Evolutionary conservation across 2,329 filamentous ascomycete genomes (phyloP), one percentile per base, ranked within the genome.

Genomic region (Pseudogymnoascus sp.): DNA sequence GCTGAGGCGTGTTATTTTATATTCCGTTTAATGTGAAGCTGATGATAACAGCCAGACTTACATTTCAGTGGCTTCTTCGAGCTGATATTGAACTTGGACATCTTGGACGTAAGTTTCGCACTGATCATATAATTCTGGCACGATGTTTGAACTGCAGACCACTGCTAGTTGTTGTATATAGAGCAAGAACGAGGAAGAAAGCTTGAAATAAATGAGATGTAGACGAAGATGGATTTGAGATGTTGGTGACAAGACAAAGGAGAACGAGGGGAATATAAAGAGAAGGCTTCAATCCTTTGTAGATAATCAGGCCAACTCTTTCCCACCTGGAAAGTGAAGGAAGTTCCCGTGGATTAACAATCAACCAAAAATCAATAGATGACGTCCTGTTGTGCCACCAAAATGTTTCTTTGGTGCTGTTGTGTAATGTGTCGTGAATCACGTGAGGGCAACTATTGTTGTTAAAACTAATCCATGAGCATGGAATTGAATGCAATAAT

Each of bases 1-100:
- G 84, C 50, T 56, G 23, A 21, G n/a, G 18, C 10, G 28, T 16
- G 28, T 56, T 56, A 56, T 56, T 36, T 34, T 21, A n/a, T 36
- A 28, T 34, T 56, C 50, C 5, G n/a, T 56, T 34, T 4, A 4
- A 36, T 36, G 16, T 14, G 28, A 21, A 18, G 28, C 28, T 56
- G 25, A 11, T 34, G 10, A 7, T 36, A n/a, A 1, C 10, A 12
- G 28, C 16, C 10, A 7, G 11, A 56, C 50, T 36, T 56, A 56
- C 50, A 56, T 10, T 21, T 56, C 28, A 56, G 50, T 14, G 28
- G 50, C 50, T 56, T 56, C 50, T 56, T 56, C 8, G 50, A 56
- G 16, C 28, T 4, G 16, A 56, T 56, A 34, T 56, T 56, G 28
- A 56, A 28, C 16, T 56, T 56, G 3, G 28, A 18, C 50, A 56